A percentile compares a stretch with the other conserved stretches of the same genome.
Conservation (phyloP, 495 filamentous ascomycete genomes). For the Lepraria neglecta region DNA sequence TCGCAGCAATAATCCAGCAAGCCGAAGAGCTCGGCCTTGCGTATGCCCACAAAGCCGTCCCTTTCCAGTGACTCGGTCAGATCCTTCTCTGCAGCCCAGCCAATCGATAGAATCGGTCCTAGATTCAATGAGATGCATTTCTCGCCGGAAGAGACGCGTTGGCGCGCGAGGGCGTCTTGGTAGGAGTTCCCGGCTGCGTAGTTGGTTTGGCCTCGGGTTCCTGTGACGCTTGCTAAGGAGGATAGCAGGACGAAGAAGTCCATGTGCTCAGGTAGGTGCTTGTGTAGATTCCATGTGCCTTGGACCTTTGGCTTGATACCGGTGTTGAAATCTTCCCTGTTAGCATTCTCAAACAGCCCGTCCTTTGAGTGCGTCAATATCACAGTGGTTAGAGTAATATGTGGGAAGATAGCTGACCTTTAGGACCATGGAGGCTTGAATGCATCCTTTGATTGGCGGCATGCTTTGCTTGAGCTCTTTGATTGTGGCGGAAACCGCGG, state of each 20-base stretch:
- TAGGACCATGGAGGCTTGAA: constrained; percentile 40
- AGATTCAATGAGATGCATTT: constrained; percentile 27
- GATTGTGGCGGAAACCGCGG: too few species aligned
- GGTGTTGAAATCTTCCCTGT: constrained; percentile 40
- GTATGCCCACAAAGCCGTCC: neutral
- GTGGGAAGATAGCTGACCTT: constrained; percentile 14
- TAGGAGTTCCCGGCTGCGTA: constrained; percentile 32
- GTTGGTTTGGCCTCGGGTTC: constrained; percentile 28
- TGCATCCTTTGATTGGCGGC: constrained; percentile 49
- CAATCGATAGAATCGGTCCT: constrained; percentile 34
- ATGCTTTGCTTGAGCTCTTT: constrained; percentile 23
- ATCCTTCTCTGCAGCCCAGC: constrained; percentile 27
- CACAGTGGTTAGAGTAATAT: neutral
- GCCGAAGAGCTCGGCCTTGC: neutral
- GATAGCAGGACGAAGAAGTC: constrained; percentile 42
- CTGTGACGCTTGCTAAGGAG: constrained; percentile 26
- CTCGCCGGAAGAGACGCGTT: constrained; percentile 26
- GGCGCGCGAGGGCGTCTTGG: constrained; percentile 29
- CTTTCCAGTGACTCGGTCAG: neutral
- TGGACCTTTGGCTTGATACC: constrained; percentile 50
- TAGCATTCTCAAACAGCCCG: constrained; percentile 50
- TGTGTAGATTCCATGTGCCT: constrained; percentile 40
- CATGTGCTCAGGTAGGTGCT: constrained; percentile 27
- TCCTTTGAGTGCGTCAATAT: constrained; percentile 35
- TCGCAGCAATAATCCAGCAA: neutral